Percentiles rank a stretch among this genome's conserved stretches.
Evolutionary conservation across 129 eudicot species (phyloP).

Genomic region (Tagetes erecta): DNA sequence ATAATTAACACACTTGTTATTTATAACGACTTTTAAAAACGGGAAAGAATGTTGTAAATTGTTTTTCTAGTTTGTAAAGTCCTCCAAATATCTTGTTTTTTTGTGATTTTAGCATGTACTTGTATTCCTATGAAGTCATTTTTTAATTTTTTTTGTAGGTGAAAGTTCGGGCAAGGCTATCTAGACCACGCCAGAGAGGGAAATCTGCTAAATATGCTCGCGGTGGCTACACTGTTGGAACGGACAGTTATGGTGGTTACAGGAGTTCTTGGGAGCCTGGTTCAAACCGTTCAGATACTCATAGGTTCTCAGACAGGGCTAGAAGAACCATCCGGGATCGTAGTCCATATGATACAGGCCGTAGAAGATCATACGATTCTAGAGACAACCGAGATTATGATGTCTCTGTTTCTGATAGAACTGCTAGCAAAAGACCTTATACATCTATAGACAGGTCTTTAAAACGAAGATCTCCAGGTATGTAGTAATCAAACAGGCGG

Average conservation of each 20-base stretch:
- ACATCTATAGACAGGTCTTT: conserved; percentile 40
- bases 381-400: conserved; percentile 37
- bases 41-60: background rate
- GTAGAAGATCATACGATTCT: conserved; percentile 35
- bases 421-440: conserved; percentile 37
- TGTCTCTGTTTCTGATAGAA: conserved; percentile 40
- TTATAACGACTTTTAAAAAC: background rate
- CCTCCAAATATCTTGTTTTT: background rate
- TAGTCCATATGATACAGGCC: conserved; percentile 40
- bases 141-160: conserved; percentile 24
- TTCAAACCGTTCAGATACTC: conserved; percentile 31
- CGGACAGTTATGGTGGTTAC: conserved; percentile 27
- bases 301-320: conserved; percentile 27
- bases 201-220: conserved; percentile 47
- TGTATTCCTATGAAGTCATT: background rate
- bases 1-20: background rate
- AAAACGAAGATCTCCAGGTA: conserved; percentile 47
- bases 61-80: background rate
- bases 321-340: conserved; percentile 44
- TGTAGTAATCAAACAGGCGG: background rate
- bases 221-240: conserved; percentile 46
- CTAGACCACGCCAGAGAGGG: conserved; percentile 51
- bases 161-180: conserved; percentile 51
- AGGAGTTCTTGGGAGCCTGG: conserved; percentile 39
- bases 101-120: background rate